Evolutionary conservation across 2,329 filamentous ascomycete species (phyloP), one percentile per base, ranked within the genome.

Genomic region (Botrytis elliptica): DNA sequence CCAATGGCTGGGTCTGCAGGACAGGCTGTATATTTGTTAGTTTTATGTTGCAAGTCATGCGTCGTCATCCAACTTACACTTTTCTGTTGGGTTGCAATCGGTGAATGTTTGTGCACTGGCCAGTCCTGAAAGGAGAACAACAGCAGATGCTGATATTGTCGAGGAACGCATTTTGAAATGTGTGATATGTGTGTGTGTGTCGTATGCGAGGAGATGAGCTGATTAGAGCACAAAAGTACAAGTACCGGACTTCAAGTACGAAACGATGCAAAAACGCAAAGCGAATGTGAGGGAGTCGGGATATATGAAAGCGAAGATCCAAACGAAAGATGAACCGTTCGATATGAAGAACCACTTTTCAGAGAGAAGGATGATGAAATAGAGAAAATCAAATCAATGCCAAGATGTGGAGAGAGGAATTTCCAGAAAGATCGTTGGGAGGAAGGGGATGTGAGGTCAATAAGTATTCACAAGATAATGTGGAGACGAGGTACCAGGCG

Each of bases 1-100:
- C 82, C 81, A 72, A 85, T 81, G 73, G 83, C 84, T 20, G 83
- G 80, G 77, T 86, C 80, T 69, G 83, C 79, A n/a, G 84, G 82
- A 77, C 85, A 86, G 9, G 29, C 79, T 78, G 72, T 25, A 10
- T 22, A 29, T 16, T 33, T 70, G 76, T 80, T 76, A 80, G 79
- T 25, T 60, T 22, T 33, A n/a, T 57, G 12, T 25, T 63, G 25
- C 46, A 25, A 18, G 25, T 2, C 44, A 38, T 12, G 40, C 29
- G 49, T 36, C 29, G 40, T 36, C 22, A 65, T 33, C 64, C 33
- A 44, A 75, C 71, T 16, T 65, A 74, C 74, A 60, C 33, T 74
- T 75, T 20, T 46, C 20, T 8, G 65, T 49, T 29, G 74, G 74
- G 33, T 75, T 68, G 36, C 74, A 75, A 20, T 49, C 46, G 33